phyloP scores from a whole-genome alignment of 352 stramenopile species.

The Sclerospora graminicola region DNA sequence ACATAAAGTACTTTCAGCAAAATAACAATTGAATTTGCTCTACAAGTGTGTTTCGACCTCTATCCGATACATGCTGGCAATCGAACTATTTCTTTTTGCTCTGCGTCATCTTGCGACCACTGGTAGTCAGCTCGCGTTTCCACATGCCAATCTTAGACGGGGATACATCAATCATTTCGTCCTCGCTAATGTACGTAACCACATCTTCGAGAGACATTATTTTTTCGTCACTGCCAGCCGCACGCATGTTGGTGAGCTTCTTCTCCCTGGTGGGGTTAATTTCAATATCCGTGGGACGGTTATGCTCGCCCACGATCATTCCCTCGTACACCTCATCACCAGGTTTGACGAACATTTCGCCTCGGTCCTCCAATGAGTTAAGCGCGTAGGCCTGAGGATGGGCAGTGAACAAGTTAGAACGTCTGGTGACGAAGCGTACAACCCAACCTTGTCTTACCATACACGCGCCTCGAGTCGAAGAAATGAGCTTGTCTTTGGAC shows the following conservation, averaged over 20 bases:
- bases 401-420: too few relatives aligned
- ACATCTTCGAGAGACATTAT: slow-evolving; percentile 96
- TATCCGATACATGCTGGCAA: neutral
- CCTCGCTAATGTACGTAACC: slow-evolving; percentile 95
- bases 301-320: slow-evolving; percentile 98
- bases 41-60: too few relatives aligned
- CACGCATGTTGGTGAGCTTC: slow-evolving; percentile 95
- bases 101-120: slow-evolving; percentile 40
- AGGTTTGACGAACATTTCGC: slow-evolving; percentile 93
- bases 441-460: slow-evolving; percentile 24
- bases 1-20: neutral
- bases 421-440: neutral
- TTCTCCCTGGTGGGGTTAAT: slow-evolving; percentile 98
- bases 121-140: slow-evolving; percentile 60
- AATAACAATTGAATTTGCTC: too few relatives aligned
- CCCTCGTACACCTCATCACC: slow-evolving; percentile 94
- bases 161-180: slow-evolving; percentile 98
- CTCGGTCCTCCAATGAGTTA: slow-evolving; percentile 86
- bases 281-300: slow-evolving; percentile 91
- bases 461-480: slow-evolving; percentile 54
- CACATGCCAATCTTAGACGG: slow-evolving; percentile 90
- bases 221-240: slow-evolving; percentile 92
- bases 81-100: slow-evolving; percentile 46
- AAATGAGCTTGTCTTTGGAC: slow-evolving; percentile 81
- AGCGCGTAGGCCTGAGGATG: slow-evolving; percentile 83